phyloP scores from a whole-genome alignment of 805 yeast genomes.

The Schwanniomyces pseudopolymorphus region DNA sequence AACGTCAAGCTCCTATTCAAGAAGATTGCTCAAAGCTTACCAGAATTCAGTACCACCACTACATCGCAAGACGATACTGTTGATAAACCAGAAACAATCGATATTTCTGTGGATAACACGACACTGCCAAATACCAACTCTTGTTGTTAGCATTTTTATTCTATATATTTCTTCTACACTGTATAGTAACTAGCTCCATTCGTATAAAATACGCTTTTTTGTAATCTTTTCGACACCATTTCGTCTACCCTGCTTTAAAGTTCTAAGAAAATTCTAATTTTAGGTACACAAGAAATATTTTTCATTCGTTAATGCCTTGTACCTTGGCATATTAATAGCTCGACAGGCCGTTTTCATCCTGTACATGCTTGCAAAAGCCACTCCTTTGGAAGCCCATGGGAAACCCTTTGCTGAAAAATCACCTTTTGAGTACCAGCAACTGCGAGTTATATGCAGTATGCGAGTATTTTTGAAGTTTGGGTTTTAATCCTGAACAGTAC shows the following conservation, averaged over 20 bases:
- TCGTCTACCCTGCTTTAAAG: too few species aligned
- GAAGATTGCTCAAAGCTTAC: constrained; percentile 85
- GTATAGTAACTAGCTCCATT: neutral
- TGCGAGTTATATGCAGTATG: neutral
- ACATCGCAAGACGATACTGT: constrained; percentile 10
- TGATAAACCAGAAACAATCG: constrained; percentile 35
- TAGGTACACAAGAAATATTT: neutral
- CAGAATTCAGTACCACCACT: constrained; percentile 56
- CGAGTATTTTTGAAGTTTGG: neutral
- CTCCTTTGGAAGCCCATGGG: neutral
- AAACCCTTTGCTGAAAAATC: neutral
- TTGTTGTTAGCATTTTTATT: constrained; percentile 12
- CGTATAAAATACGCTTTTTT: too few species aligned
- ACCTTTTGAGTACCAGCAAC: neutral
- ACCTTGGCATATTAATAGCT: neutral
- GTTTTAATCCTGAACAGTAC: neutral
- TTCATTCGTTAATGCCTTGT: neutral
- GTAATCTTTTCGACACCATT: too few species aligned
- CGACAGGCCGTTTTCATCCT: neutral
- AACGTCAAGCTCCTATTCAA: constrained; percentile 89
- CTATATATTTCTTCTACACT: neutral
- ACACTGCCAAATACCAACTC: constrained; percentile 10
- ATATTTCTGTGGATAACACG: constrained; percentile 33
- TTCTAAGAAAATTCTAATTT: neutral
- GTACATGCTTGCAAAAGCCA: too few species aligned